Evolutionary conservation across 306 rosid genomes (phyloP), one percentile per base, ranked within the genome.

Genomic region (Medicago ruthenica): DNA sequence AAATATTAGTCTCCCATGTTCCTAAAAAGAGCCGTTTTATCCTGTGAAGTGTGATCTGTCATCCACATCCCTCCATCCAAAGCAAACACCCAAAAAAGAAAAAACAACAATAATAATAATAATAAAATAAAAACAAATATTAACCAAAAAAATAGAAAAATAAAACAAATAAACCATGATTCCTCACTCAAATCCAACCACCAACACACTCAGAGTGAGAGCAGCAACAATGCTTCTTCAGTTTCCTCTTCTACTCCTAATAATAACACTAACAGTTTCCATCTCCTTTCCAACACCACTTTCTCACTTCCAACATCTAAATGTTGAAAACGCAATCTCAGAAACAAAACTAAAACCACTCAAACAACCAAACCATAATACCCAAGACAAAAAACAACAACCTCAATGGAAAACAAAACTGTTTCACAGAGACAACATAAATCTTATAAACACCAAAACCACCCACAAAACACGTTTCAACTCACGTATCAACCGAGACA

Each of bases 361-460:
- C 51, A 24, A 11, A 12, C 39, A 31, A 31, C 51, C 2, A 11
- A 72, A 47, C 6, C 50, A 48, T 0, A 41, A 4, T 7, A 24
- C 12, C 16, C 3, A 39, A 10, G 39, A 48, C 21, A 42, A n/a
- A 6, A 27, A 22, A n/a, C n/a, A n/a, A 16, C 27, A 70, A 0
- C 24, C 14, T 13, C 42, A 61, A 66, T 81, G 90, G 89, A 90
- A 81, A 82, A 74, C 88, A 18, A 51, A 78, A 70, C 81, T 94
- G 14, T 18, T 92, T 24, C 98, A 92, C 71, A 81, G 96, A 84
- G 98, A 94, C 78, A 76, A 40, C 65, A 16, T 86, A 21, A 66
- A 1, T 17, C 18, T 1, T 15, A 21, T 2, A 7, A 61, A 5
- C 21, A 5, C 31, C 18, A 70, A 8, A 14, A 53, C 57, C 0